Percentiles rank a stretch among this genome's conserved stretches.
These are phyloP conservation scores for Tolypocladium guangdongense DNA, from an alignment of 2,329 filamentous ascomycete genomes.

Conservation along the genomic window DNA sequence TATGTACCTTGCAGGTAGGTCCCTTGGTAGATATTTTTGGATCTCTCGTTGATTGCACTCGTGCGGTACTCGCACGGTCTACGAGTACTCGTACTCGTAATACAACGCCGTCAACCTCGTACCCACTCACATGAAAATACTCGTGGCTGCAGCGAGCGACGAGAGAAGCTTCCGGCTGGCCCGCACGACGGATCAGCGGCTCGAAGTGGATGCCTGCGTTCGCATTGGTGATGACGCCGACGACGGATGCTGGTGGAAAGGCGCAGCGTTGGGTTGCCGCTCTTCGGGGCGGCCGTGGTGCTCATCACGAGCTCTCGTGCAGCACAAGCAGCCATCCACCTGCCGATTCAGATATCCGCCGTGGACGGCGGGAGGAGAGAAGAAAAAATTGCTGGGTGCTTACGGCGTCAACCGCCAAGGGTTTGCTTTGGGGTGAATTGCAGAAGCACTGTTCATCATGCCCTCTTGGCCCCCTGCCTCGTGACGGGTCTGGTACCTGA, in stretches of 20 bases:
- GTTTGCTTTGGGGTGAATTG: no score
- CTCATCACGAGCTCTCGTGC: constrained; percentile 3
- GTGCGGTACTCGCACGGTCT: no score
- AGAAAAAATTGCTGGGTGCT: not conserved
- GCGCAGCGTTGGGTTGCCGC: not conserved
- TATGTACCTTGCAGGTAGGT: not conserved
- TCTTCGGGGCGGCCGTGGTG: not conserved
- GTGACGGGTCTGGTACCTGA: not conserved
- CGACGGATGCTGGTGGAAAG: not conserved
- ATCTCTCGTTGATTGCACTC: not conserved
- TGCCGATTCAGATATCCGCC: not conserved
- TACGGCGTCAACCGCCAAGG: not conserved
- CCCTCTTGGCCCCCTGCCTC: not conserved
- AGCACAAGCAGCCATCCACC: not conserved
- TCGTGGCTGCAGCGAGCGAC: not conserved
- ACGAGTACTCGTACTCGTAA: no score
- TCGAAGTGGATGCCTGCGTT: not conserved
- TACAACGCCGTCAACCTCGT: no score
- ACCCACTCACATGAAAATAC: not conserved
- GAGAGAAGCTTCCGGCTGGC: not conserved
- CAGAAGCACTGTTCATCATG: not conserved
- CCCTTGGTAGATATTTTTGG: not conserved
- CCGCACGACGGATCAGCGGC: not conserved
- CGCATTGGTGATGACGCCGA: not conserved
- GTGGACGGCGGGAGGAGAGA: not conserved